Conservation (phyloP, 192 early-diverging fungal species). For the Allomyces javanicus region DNA sequence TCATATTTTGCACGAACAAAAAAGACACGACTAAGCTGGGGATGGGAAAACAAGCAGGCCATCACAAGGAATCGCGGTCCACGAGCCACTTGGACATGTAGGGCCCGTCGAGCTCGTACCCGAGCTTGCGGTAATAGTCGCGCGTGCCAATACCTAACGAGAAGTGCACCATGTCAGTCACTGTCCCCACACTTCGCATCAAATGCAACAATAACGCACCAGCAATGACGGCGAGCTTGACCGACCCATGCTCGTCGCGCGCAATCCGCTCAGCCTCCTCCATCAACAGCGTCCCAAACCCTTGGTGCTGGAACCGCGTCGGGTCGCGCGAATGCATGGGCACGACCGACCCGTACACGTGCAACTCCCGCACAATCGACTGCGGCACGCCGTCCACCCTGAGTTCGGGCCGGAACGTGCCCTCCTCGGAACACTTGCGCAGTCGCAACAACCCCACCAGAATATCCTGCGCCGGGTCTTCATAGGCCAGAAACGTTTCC, state of each 20-base stretch:
- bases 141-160: conserved; percentile 73
- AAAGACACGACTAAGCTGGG: too few relatives aligned
- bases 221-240: conserved; percentile 88
- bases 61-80: background rate
- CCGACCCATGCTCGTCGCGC: conserved; percentile 83
- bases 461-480: conserved; percentile 92
- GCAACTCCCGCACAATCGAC: conserved; percentile 89
- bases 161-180: conserved; percentile 1
- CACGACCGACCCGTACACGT: conserved; percentile 93
- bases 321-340: conserved; percentile 91
- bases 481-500: conserved; percentile 98
- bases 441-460: conserved; percentile 83
- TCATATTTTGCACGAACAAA: too few relatives aligned
- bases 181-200: background rate
- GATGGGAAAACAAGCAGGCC: too few relatives aligned
- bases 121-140: conserved; percentile 93
- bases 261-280: conserved; percentile 98
- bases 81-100: conserved; percentile 87
- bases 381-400: conserved; percentile 46
- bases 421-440: conserved; percentile 70
- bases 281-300: conserved; percentile 95
- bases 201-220: conserved; percentile 19
- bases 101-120: conserved; percentile 82
- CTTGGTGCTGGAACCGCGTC: conserved; percentile 98
- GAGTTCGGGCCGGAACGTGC: conserved; percentile 82